Evolutionary conservation across 2,329 filamentous ascomycete species (phyloP).

Genomic region (Aphanocladium album): DNA sequence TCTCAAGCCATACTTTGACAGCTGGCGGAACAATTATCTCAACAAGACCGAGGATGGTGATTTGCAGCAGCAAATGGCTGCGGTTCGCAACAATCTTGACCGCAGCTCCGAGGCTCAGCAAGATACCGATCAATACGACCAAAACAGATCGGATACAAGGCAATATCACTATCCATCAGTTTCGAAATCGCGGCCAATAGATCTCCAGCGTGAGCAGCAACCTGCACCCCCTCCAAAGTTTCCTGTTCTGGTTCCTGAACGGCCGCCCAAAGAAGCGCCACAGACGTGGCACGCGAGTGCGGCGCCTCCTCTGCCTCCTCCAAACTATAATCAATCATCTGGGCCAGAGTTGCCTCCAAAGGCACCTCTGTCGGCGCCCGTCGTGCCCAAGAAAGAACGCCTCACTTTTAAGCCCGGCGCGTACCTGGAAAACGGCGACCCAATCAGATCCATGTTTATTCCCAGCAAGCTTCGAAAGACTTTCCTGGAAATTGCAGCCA

Average conservation of each 20-base stretch:
- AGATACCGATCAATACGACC: conserved; percentile 14
- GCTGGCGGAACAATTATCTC: neutral
- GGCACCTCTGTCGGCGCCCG: conserved; percentile 16
- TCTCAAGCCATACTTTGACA: conserved; percentile 3
- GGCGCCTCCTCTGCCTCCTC: conserved; percentile 10
- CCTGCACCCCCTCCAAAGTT: conserved; percentile 21
- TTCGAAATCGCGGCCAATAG: conserved; percentile 43
- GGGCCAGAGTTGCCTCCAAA: conserved; percentile 5
- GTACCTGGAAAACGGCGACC: conserved; percentile 83
- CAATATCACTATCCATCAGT: conserved; percentile 55
- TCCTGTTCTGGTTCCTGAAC: conserved; percentile 21
- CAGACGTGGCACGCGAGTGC: neutral
- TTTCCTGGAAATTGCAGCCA: conserved; percentile 68
- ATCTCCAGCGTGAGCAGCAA: conserved; percentile 31
- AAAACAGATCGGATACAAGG: conserved; percentile 21
- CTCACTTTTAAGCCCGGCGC: conserved; percentile 71
- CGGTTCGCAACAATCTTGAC: conserved; percentile 44
- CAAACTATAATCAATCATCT: conserved; percentile 8
- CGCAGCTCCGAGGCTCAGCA: conserved; percentile 23
- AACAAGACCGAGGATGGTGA: conserved; percentile 35
- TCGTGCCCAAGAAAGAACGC: conserved; percentile 45
- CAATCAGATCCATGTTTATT: conserved; percentile 82
- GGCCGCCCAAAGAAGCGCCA: conserved; percentile 27
- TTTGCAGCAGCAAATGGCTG: conserved; percentile 49
- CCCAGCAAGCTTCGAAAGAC: conserved; percentile 66